phyloP scores from a whole-genome alignment of 2,329 filamentous ascomycete genomes.

The Lachnellula suecica region DNA sequence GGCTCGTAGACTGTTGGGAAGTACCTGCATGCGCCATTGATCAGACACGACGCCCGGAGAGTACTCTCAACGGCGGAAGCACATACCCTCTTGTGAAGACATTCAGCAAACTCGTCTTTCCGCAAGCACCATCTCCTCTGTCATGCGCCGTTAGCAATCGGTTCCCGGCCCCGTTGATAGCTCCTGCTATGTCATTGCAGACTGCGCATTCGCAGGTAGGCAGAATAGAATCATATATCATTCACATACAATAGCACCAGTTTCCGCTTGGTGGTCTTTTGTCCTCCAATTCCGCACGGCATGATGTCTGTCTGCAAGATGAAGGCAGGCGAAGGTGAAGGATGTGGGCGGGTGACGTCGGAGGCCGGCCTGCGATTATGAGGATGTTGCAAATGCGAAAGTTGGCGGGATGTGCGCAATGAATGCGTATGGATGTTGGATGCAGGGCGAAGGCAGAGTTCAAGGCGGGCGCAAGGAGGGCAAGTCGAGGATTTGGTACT shows the following conservation, averaged over 20 bases:
- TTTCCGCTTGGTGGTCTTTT: conserved; percentile 71
- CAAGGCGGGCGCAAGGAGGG: not conserved
- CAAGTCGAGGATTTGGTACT: not conserved
- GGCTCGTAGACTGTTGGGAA: conserved; percentile 98
- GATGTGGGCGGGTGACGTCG: not conserved
- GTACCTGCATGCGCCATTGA: conserved; percentile 55
- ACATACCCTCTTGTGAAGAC: conserved; percentile 94
- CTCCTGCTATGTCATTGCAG: conserved; percentile 2
- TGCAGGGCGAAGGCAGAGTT: not conserved
- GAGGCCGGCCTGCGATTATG: not conserved
- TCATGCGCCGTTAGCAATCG: conserved; percentile 23
- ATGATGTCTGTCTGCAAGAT: conserved; percentile 18
- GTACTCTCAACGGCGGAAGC: not conserved
- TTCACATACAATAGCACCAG: conserved; percentile 67
- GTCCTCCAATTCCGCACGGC: conserved; percentile 44
- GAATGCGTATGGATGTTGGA: not conserved
- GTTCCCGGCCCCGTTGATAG: not conserved
- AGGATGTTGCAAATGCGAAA: not conserved
- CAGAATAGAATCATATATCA: conserved; percentile 19
- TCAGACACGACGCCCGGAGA: not conserved
- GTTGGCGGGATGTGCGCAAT: not conserved
- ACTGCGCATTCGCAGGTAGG: conserved; percentile 5
- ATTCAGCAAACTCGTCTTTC: conserved; percentile 95
- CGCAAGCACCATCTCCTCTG: conserved; percentile 93
- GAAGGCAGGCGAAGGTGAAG: not conserved